Base-by-base conservation (phyloP, 1,139 yeast species). In the Geotrichum australiense region DNA sequence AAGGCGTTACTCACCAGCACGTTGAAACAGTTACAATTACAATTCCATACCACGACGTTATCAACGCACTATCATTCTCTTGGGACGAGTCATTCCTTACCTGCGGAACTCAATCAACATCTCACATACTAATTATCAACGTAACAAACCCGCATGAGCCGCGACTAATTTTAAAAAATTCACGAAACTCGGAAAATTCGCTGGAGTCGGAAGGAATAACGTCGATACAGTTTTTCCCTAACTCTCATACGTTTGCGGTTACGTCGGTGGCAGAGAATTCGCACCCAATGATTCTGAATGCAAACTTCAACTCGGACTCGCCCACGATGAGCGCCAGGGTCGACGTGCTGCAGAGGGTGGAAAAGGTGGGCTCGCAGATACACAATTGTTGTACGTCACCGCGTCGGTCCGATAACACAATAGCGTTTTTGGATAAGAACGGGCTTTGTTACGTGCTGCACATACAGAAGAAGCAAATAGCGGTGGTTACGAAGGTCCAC, bases 121-220 rank as follows among this genome's bases (percentile, higher is more conserved):
- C 89, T 5, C 62, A 96, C 36, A 84, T 85, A 56, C 66, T 89
- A 56, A 77, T 83, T 2, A 81, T 89, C 14, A 74, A 81, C 42
- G 68, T 89, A n/a, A 67, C 73, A 20, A 74, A 76, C 49, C 74
- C 77, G 1, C 63, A 68, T 20, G 74, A 77, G 50, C 96, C 96
- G 1, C 70, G 93, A 29, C 64, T 89, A 35, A 71, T 78, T 2
- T 73, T 79, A 77, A 76, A 78, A 49, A 76, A 82, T 1, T 67
- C 74, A 27, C 63, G 85, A 32, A 65, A 76, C n/a, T 61, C 75
- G 10, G 82, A 76, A 46, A 74, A 78, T 0, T 71, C 79, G 0
- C 59, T 81, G 56, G 91, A 84, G 46, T 47, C 55, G 2, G 96
- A 89, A 57, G 96, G 96, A 1, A 82, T 87, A 35, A 89, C 97